Percentiles rank a stretch among this genome's conserved stretches.
These are phyloP conservation scores for Trypanosoma rangeli DNA, from an alignment of 208 protist species.

Conservation along the genomic window DNA sequence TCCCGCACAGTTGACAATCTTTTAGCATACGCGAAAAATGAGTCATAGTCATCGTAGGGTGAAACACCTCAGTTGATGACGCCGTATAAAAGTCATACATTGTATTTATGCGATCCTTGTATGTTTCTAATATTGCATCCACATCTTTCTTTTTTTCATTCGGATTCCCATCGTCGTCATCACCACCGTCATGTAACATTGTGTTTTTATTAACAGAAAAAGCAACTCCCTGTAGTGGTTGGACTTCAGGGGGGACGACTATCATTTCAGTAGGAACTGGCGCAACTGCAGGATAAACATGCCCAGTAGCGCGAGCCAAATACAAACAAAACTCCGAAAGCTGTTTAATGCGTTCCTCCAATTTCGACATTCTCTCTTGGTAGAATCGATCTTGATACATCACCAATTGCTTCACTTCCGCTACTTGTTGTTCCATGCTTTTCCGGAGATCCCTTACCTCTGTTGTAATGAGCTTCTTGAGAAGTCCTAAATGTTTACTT, in stretches of 20 bases:
- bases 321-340: constrained; percentile 37
- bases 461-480: constrained; percentile 41
- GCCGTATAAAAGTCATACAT: constrained; percentile 66
- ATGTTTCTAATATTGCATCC: constrained; percentile 23
- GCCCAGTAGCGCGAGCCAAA: constrained; percentile 24
- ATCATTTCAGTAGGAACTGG: background rate
- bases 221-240: background rate
- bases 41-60: constrained; percentile 45
- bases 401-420: constrained; percentile 42
- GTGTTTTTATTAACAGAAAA: background rate
- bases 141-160: constrained; percentile 13
- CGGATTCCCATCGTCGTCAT: constrained; percentile 10
- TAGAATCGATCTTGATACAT: constrained; percentile 46
- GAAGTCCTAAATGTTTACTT: constrained; percentile 31
- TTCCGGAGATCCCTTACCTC: constrained; percentile 32
- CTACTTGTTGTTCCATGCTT: constrained; percentile 36
- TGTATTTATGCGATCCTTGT: constrained; percentile 32
- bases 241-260: background rate
- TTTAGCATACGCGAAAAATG: constrained; percentile 54
- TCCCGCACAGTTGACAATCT: constrained; percentile 39
- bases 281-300: background rate
- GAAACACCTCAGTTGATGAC: constrained; percentile 31
- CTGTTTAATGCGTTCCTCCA: constrained; percentile 35
- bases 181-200: constrained; percentile 6
- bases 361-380: constrained; percentile 28